These are phyloP conservation scores for Myxozyma geophila DNA, from an alignment of 805 yeast genomes.

Conservation along the genomic window DNA sequence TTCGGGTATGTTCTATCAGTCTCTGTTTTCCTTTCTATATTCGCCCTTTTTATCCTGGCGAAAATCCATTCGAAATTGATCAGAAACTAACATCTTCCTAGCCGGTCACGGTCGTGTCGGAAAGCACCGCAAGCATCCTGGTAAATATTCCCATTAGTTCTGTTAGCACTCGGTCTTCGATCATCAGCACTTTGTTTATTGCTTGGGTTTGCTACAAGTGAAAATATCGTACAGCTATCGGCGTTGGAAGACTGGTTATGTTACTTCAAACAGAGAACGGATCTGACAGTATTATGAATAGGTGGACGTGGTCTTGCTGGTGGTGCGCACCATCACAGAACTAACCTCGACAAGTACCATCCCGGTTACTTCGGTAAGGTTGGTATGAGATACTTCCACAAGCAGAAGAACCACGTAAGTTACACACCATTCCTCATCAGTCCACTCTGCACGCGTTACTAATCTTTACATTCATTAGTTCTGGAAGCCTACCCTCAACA, in stretches of 20 bases:
- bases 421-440: no score
- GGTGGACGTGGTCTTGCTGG: constrained; percentile 99
- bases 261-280: background rate
- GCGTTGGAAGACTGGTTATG: no score
- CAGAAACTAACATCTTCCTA: constrained; percentile 45
- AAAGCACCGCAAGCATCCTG: constrained; percentile 99
- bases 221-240: no score
- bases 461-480: constrained; percentile 13
- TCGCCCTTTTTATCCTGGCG: background rate
- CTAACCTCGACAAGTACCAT: constrained; percentile 99
- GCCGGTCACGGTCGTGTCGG: constrained; percentile 99
- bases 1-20: constrained; percentile 76
- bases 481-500: constrained; percentile 97
- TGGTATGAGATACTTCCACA: constrained; percentile 83
- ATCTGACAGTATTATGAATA: constrained; percentile 3
- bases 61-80: constrained; percentile 21
- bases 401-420: constrained; percentile 40
- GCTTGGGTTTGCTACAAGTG: no score
- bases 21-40: background rate
- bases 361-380: constrained; percentile 99
- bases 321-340: constrained; percentile 99
- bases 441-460: background rate
- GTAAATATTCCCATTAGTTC: constrained; percentile 18
- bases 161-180: background rate
- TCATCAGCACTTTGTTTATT: background rate